Evolutionary conservation across 1,139 yeast species (phyloP), one percentile per base, ranked within the genome.

Genomic region (Scheffersomyces titani): DNA sequence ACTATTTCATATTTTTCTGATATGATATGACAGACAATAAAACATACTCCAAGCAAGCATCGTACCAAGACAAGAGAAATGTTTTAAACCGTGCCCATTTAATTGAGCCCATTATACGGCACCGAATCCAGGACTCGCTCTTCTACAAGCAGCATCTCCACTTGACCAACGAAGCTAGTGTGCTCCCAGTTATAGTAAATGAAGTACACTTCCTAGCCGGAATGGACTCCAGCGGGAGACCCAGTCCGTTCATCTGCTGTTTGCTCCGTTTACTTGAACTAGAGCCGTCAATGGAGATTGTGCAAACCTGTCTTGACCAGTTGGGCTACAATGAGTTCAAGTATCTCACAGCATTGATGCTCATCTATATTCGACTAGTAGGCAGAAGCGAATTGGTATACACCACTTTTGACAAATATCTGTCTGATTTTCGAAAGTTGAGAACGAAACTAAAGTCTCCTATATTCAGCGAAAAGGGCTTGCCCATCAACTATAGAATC

Each of bases 131-230:
- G 54, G 93, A 88, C 62, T 84, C 90, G 1, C 65, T 86, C 6
- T 90, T 88, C 69, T 89, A 89, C 83, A 87, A 88, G 60, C 86
- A 84, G 62, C 75, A 82, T 58, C 83, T 90, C 55, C 84, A 81
- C 61, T 80, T 84, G 19, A 76, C 90, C 55, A 85, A 86, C 59
- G 87, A 74, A 66, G 84, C 71, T 58, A 84, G 77, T 55, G 80
- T 80, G 67, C 75, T 70, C 2, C 65, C 66, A 6, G 63, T 67
- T 19, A 59, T 68, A 5, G 63, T 78, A 51, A 80, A 71, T 69
- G 85, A 70, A 68, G 82, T 76, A 51, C 70, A 63, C 59, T 73
- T 69, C 61, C 75, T 76, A 63, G 91, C 76, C 62, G 92, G 80
- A 54, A 80, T 76, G 60, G 81, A 75, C 67, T 78, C 76, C 63